Evolutionary conservation across 2,329 filamentous ascomycete genomes (phyloP).

Genomic region (Penicillium freii): DNA sequence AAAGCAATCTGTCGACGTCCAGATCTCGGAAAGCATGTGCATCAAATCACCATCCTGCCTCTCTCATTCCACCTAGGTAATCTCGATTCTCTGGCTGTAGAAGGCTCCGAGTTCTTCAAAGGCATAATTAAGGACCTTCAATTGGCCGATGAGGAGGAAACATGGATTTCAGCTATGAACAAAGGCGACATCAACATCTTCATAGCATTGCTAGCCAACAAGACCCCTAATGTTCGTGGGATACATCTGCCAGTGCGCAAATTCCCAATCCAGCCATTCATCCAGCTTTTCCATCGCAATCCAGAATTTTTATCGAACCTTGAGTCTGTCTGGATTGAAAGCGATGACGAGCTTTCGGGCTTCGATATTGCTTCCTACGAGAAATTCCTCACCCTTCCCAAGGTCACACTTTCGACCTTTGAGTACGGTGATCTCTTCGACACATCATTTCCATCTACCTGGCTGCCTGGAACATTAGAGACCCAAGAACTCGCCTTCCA

Average conservation of each 20-base stretch:
- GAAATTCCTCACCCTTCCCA: slow-evolving; percentile 12
- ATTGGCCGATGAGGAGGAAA: slow-evolving; percentile 14
- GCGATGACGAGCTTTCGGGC: not conserved
- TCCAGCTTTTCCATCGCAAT: slow-evolving; percentile 10
- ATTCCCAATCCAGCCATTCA: slow-evolving; percentile 4
- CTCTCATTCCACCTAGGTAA: not conserved
- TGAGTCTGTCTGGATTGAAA: slow-evolving; percentile 10
- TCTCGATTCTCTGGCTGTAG: not conserved
- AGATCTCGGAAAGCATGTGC: slow-evolving; percentile 19
- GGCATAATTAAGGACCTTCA: slow-evolving; percentile 9
- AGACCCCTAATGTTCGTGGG: slow-evolving; percentile 20
- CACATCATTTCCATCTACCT: slow-evolving; percentile 8
- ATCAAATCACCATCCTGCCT: slow-evolving; percentile 7
- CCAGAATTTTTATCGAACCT: slow-evolving; percentile 18
- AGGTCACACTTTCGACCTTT: slow-evolving; percentile 5
- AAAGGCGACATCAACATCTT: slow-evolving; percentile 13
- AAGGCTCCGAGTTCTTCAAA: slow-evolving; percentile 11
- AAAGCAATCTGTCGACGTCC: slow-evolving; percentile 17
- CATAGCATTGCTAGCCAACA: slow-evolving; percentile 17
- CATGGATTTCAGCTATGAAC: slow-evolving; percentile 16
- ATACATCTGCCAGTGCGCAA: slow-evolving; percentile 15
- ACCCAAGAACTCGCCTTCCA: not conserved
- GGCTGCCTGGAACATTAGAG: not conserved
- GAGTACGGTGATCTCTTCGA: slow-evolving; percentile 18
- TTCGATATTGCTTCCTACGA: slow-evolving; percentile 13